phyloP scores from a whole-genome alignment of 2,329 filamentous ascomycete genomes.

The Magnaporthiopsis poae region DNA sequence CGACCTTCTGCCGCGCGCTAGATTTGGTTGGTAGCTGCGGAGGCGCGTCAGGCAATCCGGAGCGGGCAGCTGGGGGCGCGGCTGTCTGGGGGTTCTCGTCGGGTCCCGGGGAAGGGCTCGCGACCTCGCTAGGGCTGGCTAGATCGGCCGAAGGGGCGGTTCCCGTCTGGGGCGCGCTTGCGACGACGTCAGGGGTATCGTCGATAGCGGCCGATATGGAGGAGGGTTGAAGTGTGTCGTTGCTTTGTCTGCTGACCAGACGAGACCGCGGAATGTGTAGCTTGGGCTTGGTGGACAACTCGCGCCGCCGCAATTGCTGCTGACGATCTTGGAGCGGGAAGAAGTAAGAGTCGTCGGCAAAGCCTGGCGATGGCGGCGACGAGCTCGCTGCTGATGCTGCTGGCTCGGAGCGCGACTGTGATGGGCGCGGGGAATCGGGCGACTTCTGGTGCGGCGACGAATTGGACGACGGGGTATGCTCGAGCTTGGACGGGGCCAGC shows the following conservation, averaged over 20 bases:
- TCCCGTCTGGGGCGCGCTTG: not conserved
- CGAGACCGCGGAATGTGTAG: not conserved
- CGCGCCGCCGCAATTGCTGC: not conserved
- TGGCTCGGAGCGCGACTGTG: not conserved
- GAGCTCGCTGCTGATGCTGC: not conserved
- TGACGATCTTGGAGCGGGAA: not conserved
- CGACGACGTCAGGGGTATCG: not conserved
- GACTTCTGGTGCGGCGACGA: not conserved
- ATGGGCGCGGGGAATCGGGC: not conserved
- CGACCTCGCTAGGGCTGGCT: not conserved
- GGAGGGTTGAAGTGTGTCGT: not conserved
- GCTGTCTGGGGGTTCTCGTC: not conserved
- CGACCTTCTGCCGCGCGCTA: not conserved
- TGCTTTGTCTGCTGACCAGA: not conserved
- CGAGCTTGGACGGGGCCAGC: not conserved
- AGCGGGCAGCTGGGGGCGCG: too few relatives aligned
- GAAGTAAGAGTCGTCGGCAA: not conserved
- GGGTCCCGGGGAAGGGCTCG: not conserved
- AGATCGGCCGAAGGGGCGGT: not conserved
- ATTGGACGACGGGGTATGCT: not conserved
- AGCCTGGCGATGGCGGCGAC: not conserved
- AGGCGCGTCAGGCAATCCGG: not conserved
- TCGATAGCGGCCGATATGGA: not conserved
- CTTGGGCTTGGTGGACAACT: not conserved
- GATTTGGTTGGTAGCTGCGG: not conserved